Conservation (phyloP, 768 basidiomycete species). For the Kwoniella sp. region DNA sequence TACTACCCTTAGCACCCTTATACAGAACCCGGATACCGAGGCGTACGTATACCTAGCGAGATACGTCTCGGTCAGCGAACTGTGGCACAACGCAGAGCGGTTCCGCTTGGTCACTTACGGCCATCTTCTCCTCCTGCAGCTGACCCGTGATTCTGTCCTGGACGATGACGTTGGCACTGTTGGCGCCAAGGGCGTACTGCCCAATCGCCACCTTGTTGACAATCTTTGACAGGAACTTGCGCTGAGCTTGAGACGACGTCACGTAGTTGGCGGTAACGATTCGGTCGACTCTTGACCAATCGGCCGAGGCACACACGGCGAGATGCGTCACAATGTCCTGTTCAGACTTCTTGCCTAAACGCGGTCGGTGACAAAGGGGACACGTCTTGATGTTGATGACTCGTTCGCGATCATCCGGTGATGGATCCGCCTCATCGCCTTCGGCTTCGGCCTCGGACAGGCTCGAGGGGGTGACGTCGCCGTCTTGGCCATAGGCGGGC, state of each 20-base stretch:
- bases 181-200: slow-evolving; percentile 85
- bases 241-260: slow-evolving; percentile 86
- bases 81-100: background rate
- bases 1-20: slow-evolving; percentile 75
- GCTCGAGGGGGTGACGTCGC: slow-evolving; percentile 9
- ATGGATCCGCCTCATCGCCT: background rate
- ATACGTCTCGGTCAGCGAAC: background rate
- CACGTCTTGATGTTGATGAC: slow-evolving; percentile 94
- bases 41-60: slow-evolving; percentile 71
- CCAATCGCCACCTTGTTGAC: slow-evolving; percentile 80
- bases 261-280: slow-evolving; percentile 94
- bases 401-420: slow-evolving; percentile 56
- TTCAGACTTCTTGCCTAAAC: slow-evolving; percentile 80
- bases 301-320: slow-evolving; percentile 89
- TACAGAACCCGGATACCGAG: slow-evolving; percentile 89
- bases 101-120: slow-evolving; percentile 22
- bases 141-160: slow-evolving; percentile 89
- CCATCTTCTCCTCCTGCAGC: slow-evolving; percentile 96
- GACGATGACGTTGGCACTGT: slow-evolving; percentile 96
- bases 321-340: slow-evolving; percentile 93
- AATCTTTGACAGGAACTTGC: slow-evolving; percentile 94
- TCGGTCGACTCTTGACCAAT: slow-evolving; percentile 82
- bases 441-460: slow-evolving; percentile 10
- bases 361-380: slow-evolving; percentile 84
- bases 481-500: background rate